phyloP scores from a whole-genome alignment of 1,139 yeast species.

The Taiozyma sp. region DNA sequence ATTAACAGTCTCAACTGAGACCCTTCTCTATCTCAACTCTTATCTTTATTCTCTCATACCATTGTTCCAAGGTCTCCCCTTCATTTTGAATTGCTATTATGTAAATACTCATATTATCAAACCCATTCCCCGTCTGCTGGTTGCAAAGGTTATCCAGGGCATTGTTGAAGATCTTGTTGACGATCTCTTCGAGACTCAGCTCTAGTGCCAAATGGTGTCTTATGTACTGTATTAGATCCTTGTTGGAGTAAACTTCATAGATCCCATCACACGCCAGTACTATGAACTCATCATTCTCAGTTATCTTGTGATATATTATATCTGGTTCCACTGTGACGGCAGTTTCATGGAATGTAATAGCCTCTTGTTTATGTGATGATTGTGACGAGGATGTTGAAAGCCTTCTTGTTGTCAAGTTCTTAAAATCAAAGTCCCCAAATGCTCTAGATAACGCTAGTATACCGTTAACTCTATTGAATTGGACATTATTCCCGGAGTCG shows the following conservation, averaged over 20 bases:
- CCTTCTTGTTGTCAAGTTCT: conserved; percentile 25
- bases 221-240: conserved; percentile 46
- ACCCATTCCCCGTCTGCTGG: conserved; percentile 72
- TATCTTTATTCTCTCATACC: conserved; percentile 53
- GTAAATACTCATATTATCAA: conserved; percentile 74
- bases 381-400: neutral
- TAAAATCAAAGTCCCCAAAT: conserved; percentile 73
- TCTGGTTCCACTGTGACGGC: conserved; percentile 70
- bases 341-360: conserved; percentile 26
- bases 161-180: conserved; percentile 56
- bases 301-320: conserved; percentile 44
- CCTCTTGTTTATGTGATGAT: neutral
- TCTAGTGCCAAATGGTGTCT: conserved; percentile 56
- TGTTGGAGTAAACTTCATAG: conserved; percentile 72
- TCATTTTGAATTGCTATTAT: conserved; percentile 55
- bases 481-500: conserved; percentile 69
- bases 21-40: conserved; percentile 46
- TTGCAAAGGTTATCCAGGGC: conserved; percentile 67
- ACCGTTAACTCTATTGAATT: conserved; percentile 67
- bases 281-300: conserved; percentile 57
- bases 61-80: conserved; percentile 41
- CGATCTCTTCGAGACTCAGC: conserved; percentile 52
- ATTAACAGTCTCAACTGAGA: neutral
- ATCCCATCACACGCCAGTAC: conserved; percentile 76
- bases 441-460: conserved; percentile 71